Evolutionary conservation across 2,329 filamentous ascomycete genomes (phyloP).

Genomic region (Diaporthe velutina): DNA sequence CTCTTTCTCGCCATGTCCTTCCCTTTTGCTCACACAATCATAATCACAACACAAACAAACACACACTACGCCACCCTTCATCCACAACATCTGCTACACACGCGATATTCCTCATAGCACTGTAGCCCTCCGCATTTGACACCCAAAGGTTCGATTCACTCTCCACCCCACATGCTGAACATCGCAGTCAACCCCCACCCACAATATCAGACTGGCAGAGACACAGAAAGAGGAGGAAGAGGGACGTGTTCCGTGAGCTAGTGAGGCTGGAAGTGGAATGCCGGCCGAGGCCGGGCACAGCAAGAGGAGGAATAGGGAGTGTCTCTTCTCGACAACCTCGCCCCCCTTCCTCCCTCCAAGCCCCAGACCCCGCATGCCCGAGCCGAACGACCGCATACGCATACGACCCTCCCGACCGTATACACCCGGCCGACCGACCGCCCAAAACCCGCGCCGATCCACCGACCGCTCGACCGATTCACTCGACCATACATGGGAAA

Average conservation of each 20-base stretch:
- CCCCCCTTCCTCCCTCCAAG: neutral
- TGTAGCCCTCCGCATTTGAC: neutral
- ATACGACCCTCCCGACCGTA: slow-evolving; percentile 8
- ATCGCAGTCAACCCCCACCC: neutral
- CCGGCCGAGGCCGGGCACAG: neutral
- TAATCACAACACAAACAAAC: neutral
- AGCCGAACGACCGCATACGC: slow-evolving; percentile 12
- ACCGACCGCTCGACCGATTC: neutral
- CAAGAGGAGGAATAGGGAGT: neutral
- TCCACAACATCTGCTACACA: neutral
- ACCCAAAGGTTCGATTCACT: neutral
- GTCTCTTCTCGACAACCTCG: slow-evolving; percentile 10
- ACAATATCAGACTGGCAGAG: neutral
- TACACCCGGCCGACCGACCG: slow-evolving; percentile 8
- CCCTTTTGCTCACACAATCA: neutral
- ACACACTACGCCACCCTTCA: neutral
- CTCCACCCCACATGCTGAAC: neutral
- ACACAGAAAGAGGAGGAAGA: slow-evolving; percentile 6
- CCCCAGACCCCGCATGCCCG: slow-evolving; percentile 1
- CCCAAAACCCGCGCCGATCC: neutral
- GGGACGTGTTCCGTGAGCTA: slow-evolving; percentile 1
- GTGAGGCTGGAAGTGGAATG: slow-evolving; percentile 16
- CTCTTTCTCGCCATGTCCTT: no score
- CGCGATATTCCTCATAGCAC: neutral
- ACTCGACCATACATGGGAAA: neutral